Base-by-base conservation (phyloP, 768 basidiomycete species). In the Psilocybe cyanescens region DNA sequence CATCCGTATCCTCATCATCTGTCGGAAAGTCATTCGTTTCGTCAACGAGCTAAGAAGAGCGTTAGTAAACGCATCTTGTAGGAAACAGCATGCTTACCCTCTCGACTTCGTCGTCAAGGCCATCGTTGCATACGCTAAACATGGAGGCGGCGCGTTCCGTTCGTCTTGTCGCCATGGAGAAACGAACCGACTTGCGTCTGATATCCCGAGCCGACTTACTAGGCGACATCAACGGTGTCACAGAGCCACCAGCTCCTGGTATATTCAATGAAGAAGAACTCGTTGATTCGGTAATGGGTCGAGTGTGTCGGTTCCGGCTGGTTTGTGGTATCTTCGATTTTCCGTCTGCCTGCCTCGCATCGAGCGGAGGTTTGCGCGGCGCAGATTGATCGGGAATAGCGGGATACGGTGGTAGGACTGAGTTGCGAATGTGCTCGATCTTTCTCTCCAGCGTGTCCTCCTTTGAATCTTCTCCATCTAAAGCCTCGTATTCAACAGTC, bases 371-470 rank as follows among this genome's bases (percentile, higher is more conserved):
- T 24, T 33, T 57, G 17, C 46, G 56, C 1, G 59, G 55, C 14
- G 59, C 55, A n/a, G 48, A 39, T 6, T 62, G 51, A 46, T 74
- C 66, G 2, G 72, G 68, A 2, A 72, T 31, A 2, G 64, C 39
- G 1, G 75, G 77, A 49, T 75, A 77, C 7, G 66, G 53, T 0
- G 77, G 70, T 7, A 76, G 63, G 16, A 73, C 28, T 4, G 31
- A 44, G 1, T 58, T 59, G 16, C 76, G 72, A 5, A 77, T 73
- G 19, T 71, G 57, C 17, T 70, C 70, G 12, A 78, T 74, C 4
- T 67, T 70, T 3, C 58, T 55, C 44, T 74, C 72, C 0, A 76
- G 30, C 0, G 54, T 37, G 19, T 66, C 59, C 24, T 24, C 24
- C 24, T 24, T 24, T 24, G 24, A 24, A 6, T 68, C 61, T 16